phyloP scores from a whole-genome alignment of 495 filamentous ascomycete genomes.

The Podospora australis region DNA sequence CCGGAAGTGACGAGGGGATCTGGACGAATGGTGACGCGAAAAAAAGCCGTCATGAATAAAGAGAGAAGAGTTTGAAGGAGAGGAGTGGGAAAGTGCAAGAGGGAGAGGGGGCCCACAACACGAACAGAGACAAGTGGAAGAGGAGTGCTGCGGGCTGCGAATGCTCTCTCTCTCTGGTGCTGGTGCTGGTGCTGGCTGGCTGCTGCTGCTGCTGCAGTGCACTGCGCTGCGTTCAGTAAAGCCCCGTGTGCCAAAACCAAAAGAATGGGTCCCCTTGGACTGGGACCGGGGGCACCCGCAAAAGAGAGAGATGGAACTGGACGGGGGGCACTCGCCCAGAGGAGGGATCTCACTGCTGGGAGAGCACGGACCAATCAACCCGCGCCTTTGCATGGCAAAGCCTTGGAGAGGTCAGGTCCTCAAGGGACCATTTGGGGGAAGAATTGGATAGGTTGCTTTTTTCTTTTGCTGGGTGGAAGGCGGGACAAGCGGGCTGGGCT shows the following conservation, averaged over 20 bases:
- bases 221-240: constrained; percentile 13
- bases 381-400: constrained; percentile 8
- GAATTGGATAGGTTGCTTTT: background rate
- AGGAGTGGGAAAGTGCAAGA: constrained; percentile 24
- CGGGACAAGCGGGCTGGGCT: no score
- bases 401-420: constrained; percentile 6
- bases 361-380: constrained; percentile 17
- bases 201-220: constrained; percentile 1
- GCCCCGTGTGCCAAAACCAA: constrained; percentile 8
- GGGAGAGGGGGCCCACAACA: constrained; percentile 26
- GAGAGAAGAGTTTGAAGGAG: constrained; percentile 32
- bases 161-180: no score
- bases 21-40: constrained; percentile 26
- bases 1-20: constrained; percentile 12
- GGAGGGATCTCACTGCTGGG: constrained; percentile 7
- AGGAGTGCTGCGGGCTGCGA: constrained; percentile 7
- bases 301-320: background rate
- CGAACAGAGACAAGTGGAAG: constrained; percentile 14
- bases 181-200: no score
- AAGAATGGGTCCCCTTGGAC: constrained; percentile 13
- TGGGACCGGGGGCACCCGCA: background rate
- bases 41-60: constrained; percentile 21
- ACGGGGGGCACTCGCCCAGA: constrained; percentile 4
- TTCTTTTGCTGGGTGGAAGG: background rate
- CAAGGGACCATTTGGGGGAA: background rate